A percentile compares a stretch with the other conserved stretches of the same genome.
Evolutionary conservation across 2,329 filamentous ascomycete species (phyloP).

Genomic region (Cadophora luteo-olivacea): DNA sequence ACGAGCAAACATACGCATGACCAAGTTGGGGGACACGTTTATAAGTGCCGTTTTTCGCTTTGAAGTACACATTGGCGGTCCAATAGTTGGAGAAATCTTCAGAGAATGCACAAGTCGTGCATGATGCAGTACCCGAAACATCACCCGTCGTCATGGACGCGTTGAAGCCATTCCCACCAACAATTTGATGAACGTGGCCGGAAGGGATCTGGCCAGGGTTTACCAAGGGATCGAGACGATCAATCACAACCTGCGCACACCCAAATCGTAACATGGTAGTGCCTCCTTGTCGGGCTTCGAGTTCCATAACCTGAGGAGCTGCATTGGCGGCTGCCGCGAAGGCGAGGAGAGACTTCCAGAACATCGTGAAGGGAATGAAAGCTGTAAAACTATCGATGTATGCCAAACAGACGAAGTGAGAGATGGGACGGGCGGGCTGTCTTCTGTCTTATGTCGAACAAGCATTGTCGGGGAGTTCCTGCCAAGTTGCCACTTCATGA

Average conservation of each 20-base stretch:
- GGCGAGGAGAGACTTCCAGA: conserved; percentile 26
- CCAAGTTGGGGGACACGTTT: conserved; percentile 27
- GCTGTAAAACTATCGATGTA: not conserved
- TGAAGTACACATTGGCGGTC: conserved; percentile 44
- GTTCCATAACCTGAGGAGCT: conserved; percentile 14
- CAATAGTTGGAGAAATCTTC: conserved; percentile 44
- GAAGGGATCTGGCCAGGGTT: conserved; percentile 27
- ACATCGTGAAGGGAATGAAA: conserved; percentile 20
- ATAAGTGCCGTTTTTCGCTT: conserved; percentile 35
- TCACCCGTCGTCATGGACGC: conserved; percentile 23
- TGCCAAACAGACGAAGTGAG: conserved; percentile 1
- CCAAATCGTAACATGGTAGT: conserved; percentile 29
- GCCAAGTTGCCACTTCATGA: not conserved
- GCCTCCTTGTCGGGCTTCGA: conserved; percentile 11
- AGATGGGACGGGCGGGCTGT: not conserved
- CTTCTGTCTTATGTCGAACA: not conserved
- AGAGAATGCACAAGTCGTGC: conserved; percentile 26
- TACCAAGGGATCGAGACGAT: conserved; percentile 30
- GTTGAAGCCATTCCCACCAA: conserved; percentile 30
- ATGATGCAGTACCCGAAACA: conserved; percentile 21
- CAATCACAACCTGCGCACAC: conserved; percentile 28
- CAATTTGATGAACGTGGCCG: conserved; percentile 28
- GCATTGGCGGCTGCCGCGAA: conserved; percentile 15
- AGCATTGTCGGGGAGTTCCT: not conserved
- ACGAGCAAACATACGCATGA: conserved; percentile 22